Percentiles rank a stretch among this genome's conserved stretches.
Conservation (phyloP, 140 eudicot species). For the Oenanthe javanica region DNA sequence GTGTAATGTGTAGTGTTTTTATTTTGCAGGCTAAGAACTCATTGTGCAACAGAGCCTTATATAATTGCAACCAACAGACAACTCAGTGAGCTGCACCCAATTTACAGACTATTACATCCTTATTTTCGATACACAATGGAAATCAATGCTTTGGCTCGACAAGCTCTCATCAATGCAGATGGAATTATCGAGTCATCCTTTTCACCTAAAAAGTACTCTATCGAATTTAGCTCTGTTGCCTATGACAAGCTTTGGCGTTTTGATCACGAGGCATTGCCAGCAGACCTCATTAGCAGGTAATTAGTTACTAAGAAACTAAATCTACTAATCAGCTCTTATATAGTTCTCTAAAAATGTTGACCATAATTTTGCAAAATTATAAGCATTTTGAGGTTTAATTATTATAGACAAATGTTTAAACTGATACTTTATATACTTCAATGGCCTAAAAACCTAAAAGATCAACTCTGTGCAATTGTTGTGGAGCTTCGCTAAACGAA, state of each 20-base stretch:
- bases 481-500: too few relatives aligned
- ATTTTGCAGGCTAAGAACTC: constrained; percentile 60
- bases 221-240: constrained; percentile 49
- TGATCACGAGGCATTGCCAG: constrained; percentile 54
- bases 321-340: background rate
- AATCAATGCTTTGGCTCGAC: constrained; percentile 64
- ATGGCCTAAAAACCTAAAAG: too few relatives aligned
- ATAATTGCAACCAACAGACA: constrained; percentile 68
- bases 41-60: constrained; percentile 63
- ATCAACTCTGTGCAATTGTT: too few relatives aligned
- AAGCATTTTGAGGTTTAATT: too few relatives aligned
- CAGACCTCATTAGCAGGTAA: constrained; percentile 61
- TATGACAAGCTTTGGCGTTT: constrained; percentile 63
- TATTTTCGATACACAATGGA: constrained; percentile 76
- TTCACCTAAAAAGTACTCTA: constrained; percentile 42
- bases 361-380: background rate
- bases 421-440: too few relatives aligned
- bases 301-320: background rate
- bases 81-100: constrained; percentile 63
- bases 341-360: background rate
- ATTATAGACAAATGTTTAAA: background rate
- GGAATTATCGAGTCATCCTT: constrained; percentile 52
- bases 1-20: background rate
- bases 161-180: constrained; percentile 36
- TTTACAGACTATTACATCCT: constrained; percentile 54